Base-by-base conservation (phyloP, 352 stramenopile species). In the Hyaloperonospora brassicae region DNA sequence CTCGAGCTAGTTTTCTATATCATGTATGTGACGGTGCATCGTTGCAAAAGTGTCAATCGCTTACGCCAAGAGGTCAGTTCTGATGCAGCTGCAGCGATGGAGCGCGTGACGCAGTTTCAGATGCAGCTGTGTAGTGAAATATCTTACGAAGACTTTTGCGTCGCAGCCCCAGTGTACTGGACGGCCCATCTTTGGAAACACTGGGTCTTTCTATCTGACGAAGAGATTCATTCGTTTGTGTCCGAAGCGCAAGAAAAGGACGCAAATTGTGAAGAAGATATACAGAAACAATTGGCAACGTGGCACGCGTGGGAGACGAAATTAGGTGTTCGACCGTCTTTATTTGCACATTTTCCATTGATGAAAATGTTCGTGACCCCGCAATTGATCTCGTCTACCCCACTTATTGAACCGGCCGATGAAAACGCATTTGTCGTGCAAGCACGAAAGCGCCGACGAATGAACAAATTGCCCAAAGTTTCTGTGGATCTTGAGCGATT, bases 151-250 rank as follows among this genome's bases (percentile, higher is more conserved):
- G 71, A 82, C 14, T 73, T 81, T 12, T 76, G 74, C 42, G 40
- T 60, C n/a, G 63, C 51, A 45, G 59, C 63, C 36, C 77, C 77
- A n/a, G 43, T 79, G n/a, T 55, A 76, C 25, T 88, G 73, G 71
- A 85, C 76, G 58, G 59, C 57, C 13, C 24, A 65, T 0, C 41
- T 86, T 11, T 86, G 73, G 77, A 70, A 73, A 30, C 44, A 68
- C 8, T 87, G 75, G 60, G 56, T 87, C 8, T 62, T 59, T 1
- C 61, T 88, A 47, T 57, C 65, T 0, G 55, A 71, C 3, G 64
- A 72, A 22, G 66, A 83, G 22, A 59, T 85, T 12, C 27, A 50
- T 1, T 55, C 66, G 2, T 88, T 86, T 51, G 24, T 63, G 5
- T 45, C 51, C 0, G 63, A 66, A n/a, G 57, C 56, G 42, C 47